A percentile compares a stretch with the other conserved stretches of the same genome.
phyloP scores from a whole-genome alignment of 129 eudicot species.

The Escallonia herrerae region DNA sequence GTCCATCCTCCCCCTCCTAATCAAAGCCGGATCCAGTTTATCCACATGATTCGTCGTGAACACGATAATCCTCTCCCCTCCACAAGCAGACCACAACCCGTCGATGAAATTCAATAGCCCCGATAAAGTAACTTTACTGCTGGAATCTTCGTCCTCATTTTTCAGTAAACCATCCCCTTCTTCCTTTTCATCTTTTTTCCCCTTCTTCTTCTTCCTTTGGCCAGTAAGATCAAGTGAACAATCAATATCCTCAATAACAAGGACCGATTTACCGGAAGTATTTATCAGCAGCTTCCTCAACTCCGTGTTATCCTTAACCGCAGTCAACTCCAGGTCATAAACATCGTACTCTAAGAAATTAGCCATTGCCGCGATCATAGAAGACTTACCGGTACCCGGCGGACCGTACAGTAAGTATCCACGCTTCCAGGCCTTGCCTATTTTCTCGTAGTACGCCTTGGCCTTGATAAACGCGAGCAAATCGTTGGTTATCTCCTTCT shows the following conservation, averaged over 20 bases:
- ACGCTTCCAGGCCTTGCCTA: slow-evolving; percentile 40
- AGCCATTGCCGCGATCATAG: slow-evolving; percentile 42
- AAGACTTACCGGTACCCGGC: slow-evolving; percentile 39
- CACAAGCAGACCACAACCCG: slow-evolving; percentile 35
- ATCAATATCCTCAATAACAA: slow-evolving; percentile 37
- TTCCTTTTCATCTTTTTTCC: slow-evolving; percentile 11
- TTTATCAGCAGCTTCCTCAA: slow-evolving; percentile 31
- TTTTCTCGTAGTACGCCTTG: slow-evolving; percentile 19
- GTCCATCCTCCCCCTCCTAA: slow-evolving; percentile 34
- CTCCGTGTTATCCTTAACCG: slow-evolving; percentile 27
- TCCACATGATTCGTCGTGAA: slow-evolving; percentile 31
- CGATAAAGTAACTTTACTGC: slow-evolving; percentile 23
- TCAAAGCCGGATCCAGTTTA: slow-evolving; percentile 30
- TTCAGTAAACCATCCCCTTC: slow-evolving; percentile 6
- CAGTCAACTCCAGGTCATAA: slow-evolving; percentile 30
- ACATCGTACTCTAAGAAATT: slow-evolving; percentile 26
- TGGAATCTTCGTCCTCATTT: not conserved
- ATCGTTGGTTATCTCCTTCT: slow-evolving; percentile 26
- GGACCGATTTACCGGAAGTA: slow-evolving; percentile 32
- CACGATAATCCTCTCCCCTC: slow-evolving; percentile 24
- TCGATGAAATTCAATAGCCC: slow-evolving; percentile 31
- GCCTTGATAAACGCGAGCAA: slow-evolving; percentile 25
- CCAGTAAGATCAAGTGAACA: slow-evolving; percentile 32
- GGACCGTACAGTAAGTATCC: slow-evolving; percentile 38
- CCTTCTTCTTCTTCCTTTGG: slow-evolving; percentile 17